These are phyloP conservation scores for Salicornia ramosissima DNA, from an alignment of 148 eudicot species.

Conservation along the genomic window DNA sequence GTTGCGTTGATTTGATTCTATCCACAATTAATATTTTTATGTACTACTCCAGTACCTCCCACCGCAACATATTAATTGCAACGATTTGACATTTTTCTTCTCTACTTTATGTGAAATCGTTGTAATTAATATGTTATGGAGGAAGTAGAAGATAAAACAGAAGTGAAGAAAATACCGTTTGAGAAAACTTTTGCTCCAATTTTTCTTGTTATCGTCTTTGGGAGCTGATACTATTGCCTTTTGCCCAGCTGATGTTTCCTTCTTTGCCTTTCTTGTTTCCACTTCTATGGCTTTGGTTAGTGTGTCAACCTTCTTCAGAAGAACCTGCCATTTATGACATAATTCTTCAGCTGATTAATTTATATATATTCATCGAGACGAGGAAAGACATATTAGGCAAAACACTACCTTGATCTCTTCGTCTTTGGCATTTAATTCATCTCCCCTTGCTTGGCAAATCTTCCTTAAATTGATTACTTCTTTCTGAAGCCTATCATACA, in stretches of 20 bases:
- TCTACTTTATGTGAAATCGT: too few species aligned
- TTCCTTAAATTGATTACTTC: conserved; percentile 71
- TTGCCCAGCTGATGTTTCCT: conserved; percentile 43
- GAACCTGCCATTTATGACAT: conserved; percentile 40
- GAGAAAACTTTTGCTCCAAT: conserved; percentile 34
- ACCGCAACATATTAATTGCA: too few species aligned
- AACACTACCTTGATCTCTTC: conserved; percentile 71
- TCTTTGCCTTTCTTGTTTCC: conserved; percentile 62
- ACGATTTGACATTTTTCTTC: too few species aligned
- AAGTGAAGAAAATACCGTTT: conserved; percentile 42
- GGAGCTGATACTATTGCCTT: conserved; percentile 37
- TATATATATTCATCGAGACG: background rate
- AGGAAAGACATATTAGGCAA: background rate
- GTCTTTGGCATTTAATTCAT: conserved; percentile 48
- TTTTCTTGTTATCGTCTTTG: conserved; percentile 39
- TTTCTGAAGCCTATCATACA: conserved; percentile 87
- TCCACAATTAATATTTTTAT: background rate
- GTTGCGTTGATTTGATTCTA: background rate
- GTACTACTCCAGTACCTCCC: too few species aligned
- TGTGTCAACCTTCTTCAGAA: conserved; percentile 67
- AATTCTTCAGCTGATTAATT: conserved; percentile 5
- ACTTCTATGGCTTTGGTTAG: conserved; percentile 66
- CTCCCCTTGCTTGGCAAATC: conserved; percentile 56
- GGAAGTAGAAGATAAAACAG: background rate
- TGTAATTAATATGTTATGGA: too few species aligned